Percentiles rank a stretch among this genome's conserved stretches.
phyloP scores from a whole-genome alignment of 2,329 filamentous ascomycete species.

The Rugonectria rugulosa region DNA sequence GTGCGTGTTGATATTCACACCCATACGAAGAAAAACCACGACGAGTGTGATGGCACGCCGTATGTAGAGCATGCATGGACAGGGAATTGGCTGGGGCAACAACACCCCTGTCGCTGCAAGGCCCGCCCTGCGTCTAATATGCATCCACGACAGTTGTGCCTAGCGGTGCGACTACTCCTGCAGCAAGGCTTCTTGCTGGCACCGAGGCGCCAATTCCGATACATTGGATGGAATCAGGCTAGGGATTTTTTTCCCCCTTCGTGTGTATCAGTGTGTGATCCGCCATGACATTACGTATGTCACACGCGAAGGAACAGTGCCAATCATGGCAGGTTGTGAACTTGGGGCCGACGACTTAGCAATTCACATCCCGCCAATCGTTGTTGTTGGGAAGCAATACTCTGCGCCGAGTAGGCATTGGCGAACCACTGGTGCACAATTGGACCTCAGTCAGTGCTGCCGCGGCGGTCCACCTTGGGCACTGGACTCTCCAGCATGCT shows the following conservation, averaged over 20 bases:
- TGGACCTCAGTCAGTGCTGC: slow-evolving; percentile 31
- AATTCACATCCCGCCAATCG: slow-evolving; percentile 10
- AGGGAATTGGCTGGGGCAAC: slow-evolving; percentile 32
- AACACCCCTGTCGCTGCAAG: slow-evolving; percentile 37
- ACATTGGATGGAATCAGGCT: slow-evolving; percentile 31
- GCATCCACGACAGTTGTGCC: slow-evolving; percentile 36
- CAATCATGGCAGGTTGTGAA: slow-evolving; percentile 30
- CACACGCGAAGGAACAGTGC: slow-evolving; percentile 28
- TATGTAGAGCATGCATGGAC: slow-evolving; percentile 28
- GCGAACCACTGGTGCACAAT: slow-evolving; percentile 9
- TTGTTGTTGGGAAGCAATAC: neutral
- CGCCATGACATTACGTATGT: slow-evolving; percentile 35
- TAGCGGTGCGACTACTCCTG: slow-evolving; percentile 31
- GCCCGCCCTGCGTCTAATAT: slow-evolving; percentile 35
- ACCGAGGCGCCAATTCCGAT: slow-evolving; percentile 36
- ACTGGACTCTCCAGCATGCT: neutral
- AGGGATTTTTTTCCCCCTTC: slow-evolving; percentile 3
- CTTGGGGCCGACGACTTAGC: slow-evolving; percentile 18
- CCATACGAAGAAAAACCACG: slow-evolving; percentile 23
- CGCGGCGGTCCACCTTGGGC: slow-evolving; percentile 24
- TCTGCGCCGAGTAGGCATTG: too few relatives aligned
- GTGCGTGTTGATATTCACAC: slow-evolving; percentile 25
- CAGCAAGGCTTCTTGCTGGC: slow-evolving; percentile 33
- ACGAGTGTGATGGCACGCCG: slow-evolving; percentile 30
- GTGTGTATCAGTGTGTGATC: slow-evolving; percentile 27